Conservation (phyloP, 2,329 filamentous ascomycete species). For the Exserohilum turcica region DNA sequence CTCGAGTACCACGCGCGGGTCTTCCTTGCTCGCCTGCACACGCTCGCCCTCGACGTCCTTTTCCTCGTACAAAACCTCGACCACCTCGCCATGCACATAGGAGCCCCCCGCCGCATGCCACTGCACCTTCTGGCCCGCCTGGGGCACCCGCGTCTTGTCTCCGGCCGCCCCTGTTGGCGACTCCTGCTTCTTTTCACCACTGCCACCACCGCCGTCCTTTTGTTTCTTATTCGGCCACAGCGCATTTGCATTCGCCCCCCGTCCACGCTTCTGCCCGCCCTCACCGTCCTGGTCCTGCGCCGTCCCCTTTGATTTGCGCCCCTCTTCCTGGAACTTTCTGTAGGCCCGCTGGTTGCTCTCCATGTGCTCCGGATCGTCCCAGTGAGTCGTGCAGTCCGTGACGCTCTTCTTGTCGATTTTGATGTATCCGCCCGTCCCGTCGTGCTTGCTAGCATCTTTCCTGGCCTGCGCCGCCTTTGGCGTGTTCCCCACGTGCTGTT, state of each 20-base stretch:
- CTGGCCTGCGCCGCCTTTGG: constrained; percentile 3
- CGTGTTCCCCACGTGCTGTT: constrained; percentile 11
- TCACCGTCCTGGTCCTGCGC: constrained; percentile 6
- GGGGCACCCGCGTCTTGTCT: constrained; percentile 49
- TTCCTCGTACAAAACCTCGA: constrained; percentile 49
- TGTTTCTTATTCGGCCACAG: constrained; percentile 44
- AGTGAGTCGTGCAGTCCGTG: constrained; percentile 39
- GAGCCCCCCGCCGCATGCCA: constrained; percentile 50
- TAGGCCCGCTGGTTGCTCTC: constrained; percentile 33
- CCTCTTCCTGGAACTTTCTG: constrained; percentile 34
- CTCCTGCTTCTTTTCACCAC: constrained; percentile 21
- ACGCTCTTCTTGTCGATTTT: constrained; percentile 31
- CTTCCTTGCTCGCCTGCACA: constrained; percentile 50
- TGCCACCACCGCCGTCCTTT: too few species aligned
- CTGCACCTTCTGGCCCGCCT: constrained; percentile 49
- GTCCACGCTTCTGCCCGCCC: constrained; percentile 32
- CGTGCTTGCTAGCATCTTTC: constrained; percentile 5
- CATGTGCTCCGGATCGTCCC: constrained; percentile 37
- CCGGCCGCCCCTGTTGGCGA: constrained; percentile 28
- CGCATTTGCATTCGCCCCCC: constrained; percentile 34
- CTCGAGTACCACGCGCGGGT: constrained; percentile 52
- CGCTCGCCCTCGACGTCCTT: constrained; percentile 51
- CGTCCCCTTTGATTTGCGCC: constrained; percentile 10
- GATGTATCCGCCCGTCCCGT: neutral
- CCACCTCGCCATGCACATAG: constrained; percentile 50